Evolutionary conservation across 345 rosid genomes (phyloP), one percentile per base, ranked within the genome.

Genomic region (Trapa incisa): DNA sequence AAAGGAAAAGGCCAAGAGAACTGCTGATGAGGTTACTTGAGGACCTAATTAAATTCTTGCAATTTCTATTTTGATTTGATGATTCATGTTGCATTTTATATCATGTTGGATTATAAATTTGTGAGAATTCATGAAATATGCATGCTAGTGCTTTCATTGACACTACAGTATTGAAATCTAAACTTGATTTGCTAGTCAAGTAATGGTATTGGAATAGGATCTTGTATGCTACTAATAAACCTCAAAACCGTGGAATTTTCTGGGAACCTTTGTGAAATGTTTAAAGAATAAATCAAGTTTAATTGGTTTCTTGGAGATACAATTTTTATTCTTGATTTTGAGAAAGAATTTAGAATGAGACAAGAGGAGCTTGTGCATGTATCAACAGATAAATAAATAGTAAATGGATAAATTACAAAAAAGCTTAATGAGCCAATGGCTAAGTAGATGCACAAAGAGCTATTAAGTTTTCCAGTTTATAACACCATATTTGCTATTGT

Each of bases 21-120:
- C 96, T 57, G 99, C 86, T 1, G 95, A 91, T 75, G 99, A 94
- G 99, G 99, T 88, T 73, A 66, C 57, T 69, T 72, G 62, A 45
- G 66, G 54, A 61, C 50, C 56, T 64, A 39, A 36, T 7, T 66
- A 13, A 67, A 17, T 29, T 22, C 12, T 5, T 43, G 14, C 29
- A 38, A 58, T 68, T 17, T 33, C 53, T 67, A 72, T 61, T 66
- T 65, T 45, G 61, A 22, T 2, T 42, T 42, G 33, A 39, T 64
- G 48, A 64, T 4, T 16, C 11, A 43, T n/a, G 43, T 13, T 8
- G 1, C 8, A 22, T 54, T 35, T 54, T 54, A 22, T 54, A 6
- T 2, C 3, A 7, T 54, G 60, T 22, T 53, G 5, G 35, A 29
- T 29, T 58, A 58, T 10, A 5, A 35, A 1, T 58, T 58, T 58